phyloP scores from a whole-genome alignment of 108 stramenopile genomes.

The Cyclotella baltica region DNA sequence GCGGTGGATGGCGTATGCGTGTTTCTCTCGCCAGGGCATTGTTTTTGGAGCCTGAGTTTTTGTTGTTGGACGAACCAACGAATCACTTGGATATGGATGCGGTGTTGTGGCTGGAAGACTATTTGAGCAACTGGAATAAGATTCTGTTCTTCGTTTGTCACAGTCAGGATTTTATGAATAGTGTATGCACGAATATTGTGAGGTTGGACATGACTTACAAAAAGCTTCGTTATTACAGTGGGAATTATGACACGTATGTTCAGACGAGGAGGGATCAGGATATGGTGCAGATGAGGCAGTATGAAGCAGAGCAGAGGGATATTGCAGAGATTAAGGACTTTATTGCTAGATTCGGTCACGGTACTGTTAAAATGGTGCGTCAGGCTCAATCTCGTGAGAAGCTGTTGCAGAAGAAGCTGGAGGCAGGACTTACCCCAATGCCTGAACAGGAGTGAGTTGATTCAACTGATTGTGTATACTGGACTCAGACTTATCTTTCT shows the following conservation, averaged over 20 bases:
- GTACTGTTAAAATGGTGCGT: conserved; percentile 95
- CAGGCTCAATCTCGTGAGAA: conserved; percentile 94
- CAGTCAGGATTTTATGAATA: conserved; percentile 99
- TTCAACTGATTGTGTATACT: background rate
- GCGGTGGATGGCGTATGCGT: conserved; percentile 99
- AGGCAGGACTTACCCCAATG: conserved; percentile 84
- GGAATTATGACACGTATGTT: conserved; percentile 94
- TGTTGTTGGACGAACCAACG: conserved; percentile 86
- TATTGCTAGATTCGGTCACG: conserved; percentile 96
- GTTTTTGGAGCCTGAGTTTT: conserved; percentile 95
- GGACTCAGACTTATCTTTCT: background rate
- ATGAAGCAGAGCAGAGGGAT: conserved; percentile 97
- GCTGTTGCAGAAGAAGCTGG: conserved; percentile 89
- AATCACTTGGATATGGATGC: conserved; percentile 97
- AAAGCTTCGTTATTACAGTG: conserved; percentile 94
- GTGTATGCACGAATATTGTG: conserved; percentile 97
- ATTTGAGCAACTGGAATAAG: conserved; percentile 92
- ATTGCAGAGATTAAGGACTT: conserved; percentile 96
- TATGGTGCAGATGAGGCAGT: conserved; percentile 94
- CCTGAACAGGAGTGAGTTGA: conserved; percentile 75
- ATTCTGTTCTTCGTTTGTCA: conserved; percentile 96
- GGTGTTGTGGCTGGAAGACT: conserved; percentile 98
- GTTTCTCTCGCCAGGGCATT: conserved; percentile 96
- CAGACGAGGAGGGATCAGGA: conserved; percentile 94
- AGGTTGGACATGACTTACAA: conserved; percentile 91